Percentiles rank a stretch among this genome's conserved stretches.
Evolutionary conservation across 2,329 filamentous ascomycete species (phyloP).

Genomic region (Fusarium paranaense): DNA sequence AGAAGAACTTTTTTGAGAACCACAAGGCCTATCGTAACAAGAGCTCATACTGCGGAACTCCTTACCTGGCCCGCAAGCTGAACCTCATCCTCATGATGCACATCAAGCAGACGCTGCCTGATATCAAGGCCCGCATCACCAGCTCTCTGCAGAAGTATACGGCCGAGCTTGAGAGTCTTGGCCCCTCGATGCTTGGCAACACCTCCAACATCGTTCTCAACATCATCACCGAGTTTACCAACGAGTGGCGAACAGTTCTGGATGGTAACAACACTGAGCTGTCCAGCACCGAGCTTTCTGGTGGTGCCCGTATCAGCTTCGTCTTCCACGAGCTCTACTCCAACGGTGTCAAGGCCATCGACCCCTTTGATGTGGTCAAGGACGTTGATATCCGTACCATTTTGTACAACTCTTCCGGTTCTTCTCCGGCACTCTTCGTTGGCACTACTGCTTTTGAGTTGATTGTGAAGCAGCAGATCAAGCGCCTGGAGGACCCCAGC

Average conservation of each 20-base stretch:
- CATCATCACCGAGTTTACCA: constrained; percentile 98
- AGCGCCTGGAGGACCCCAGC: constrained; percentile 93
- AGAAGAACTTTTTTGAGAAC: constrained; percentile 97
- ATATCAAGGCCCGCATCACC: constrained; percentile 98
- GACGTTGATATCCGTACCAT: constrained; percentile 97
- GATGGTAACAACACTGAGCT: constrained; percentile 98
- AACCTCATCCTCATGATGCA: constrained; percentile 99
- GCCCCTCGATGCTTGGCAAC: constrained; percentile 95
- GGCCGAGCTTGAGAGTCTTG: constrained; percentile 82
- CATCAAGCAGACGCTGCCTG: constrained; percentile 98
- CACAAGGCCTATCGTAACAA: constrained; percentile 99
- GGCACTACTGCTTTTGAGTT: constrained; percentile 98
- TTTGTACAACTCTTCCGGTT: constrained; percentile 98
- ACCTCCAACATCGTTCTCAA: constrained; percentile 96
- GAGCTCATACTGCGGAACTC: constrained; percentile 97
- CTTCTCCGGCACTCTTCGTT: constrained; percentile 95
- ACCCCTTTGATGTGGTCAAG: constrained; percentile 97
- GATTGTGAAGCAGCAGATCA: constrained; percentile 99
- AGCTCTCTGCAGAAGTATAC: constrained; percentile 93
- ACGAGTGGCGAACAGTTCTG: constrained; percentile 95
- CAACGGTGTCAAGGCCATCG: constrained; percentile 96
- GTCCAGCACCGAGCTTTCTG: constrained; percentile 92
- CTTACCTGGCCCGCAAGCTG: constrained; percentile 94
- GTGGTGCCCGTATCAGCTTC: constrained; percentile 97
- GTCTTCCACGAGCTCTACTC: constrained; percentile 99